phyloP scores from a whole-genome alignment of 139 green algal species.

The Coccomyxa sp. region DNA sequence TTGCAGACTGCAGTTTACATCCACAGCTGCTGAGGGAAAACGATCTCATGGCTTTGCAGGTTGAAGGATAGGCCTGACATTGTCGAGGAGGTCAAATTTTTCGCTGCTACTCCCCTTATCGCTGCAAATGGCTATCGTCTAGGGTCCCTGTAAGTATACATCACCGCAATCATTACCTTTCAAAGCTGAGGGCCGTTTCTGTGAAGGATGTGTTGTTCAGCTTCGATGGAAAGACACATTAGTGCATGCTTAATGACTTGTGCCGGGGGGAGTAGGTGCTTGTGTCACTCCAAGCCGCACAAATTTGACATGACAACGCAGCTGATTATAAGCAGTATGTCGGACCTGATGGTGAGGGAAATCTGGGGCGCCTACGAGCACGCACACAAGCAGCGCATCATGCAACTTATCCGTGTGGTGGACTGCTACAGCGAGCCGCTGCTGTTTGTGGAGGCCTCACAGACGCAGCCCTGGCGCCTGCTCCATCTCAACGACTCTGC shows the following conservation, averaged over 20 bases:
- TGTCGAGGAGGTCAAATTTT: background rate
- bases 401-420: slow-evolving; percentile 1
- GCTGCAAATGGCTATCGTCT: background rate
- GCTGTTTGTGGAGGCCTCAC: slow-evolving; percentile 1
- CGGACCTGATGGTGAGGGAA: background rate
- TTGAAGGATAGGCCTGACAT: background rate
- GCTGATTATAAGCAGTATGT: background rate
- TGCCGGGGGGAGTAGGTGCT: background rate
- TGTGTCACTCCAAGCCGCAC: background rate
- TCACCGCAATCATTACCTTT: background rate
- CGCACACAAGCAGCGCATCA: background rate
- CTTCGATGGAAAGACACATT: background rate
- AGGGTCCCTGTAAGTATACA: background rate
- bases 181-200: too few species aligned
- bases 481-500: background rate
- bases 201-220: background rate
- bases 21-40: background rate
- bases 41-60: background rate
- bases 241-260: background rate
- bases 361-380: slow-evolving; percentile 4
- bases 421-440: slow-evolving; percentile 3
- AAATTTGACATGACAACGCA: background rate
- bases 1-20: background rate
- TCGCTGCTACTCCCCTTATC: background rate
- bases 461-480: background rate